Percentiles rank a stretch among this genome's conserved stretches.
Conservation (phyloP, 805 yeast species). For the Nakazawaea molendinolei region DNA sequence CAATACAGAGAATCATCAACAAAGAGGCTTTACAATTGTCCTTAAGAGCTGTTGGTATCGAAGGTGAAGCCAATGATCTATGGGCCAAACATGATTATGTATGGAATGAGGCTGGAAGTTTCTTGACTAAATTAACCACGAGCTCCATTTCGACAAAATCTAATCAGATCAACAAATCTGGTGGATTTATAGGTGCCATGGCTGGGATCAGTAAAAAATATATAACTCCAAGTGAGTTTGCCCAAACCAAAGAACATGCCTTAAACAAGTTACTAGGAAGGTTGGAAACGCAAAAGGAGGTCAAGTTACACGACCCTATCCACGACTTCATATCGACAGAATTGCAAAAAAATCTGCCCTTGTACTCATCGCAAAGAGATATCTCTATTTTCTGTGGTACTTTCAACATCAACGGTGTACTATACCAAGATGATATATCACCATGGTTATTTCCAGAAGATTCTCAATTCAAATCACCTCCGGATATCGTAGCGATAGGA, state of each 20-base stretch:
- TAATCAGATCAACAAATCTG: slow-evolving; percentile 28
- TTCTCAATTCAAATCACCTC: slow-evolving; percentile 26
- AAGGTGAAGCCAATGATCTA: slow-evolving; percentile 18
- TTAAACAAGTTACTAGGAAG: slow-evolving; percentile 44
- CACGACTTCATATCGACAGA: slow-evolving; percentile 44
- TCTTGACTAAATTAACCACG: slow-evolving; percentile 31
- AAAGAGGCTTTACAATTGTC: slow-evolving; percentile 43
- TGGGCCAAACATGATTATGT: slow-evolving; percentile 34
- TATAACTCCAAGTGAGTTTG: slow-evolving; percentile 15
- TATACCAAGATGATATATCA: slow-evolving; percentile 33
- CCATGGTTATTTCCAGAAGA: slow-evolving; percentile 40
- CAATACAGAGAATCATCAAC: slow-evolving; percentile 36
- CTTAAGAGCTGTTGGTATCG: slow-evolving; percentile 29
- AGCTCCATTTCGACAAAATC: slow-evolving; percentile 32
- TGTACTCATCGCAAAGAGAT: slow-evolving; percentile 34
- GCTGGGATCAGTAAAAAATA: slow-evolving; percentile 30
- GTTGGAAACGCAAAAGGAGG: slow-evolving; percentile 35
- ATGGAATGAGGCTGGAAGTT: slow-evolving; percentile 42
- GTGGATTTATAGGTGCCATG: slow-evolving; percentile 39
- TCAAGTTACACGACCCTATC: slow-evolving; percentile 43
- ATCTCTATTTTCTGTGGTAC: slow-evolving; percentile 42
- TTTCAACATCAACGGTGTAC: slow-evolving; percentile 48
- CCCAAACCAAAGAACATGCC: slow-evolving; percentile 28
- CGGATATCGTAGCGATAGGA: slow-evolving; percentile 78
- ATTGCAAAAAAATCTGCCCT: slow-evolving; percentile 30